A percentile compares a stretch with the other conserved stretches of the same genome.
These are phyloP conservation scores for Auricularia cornea DNA, from an alignment of 768 basidiomycete species.

Conservation along the genomic window DNA sequence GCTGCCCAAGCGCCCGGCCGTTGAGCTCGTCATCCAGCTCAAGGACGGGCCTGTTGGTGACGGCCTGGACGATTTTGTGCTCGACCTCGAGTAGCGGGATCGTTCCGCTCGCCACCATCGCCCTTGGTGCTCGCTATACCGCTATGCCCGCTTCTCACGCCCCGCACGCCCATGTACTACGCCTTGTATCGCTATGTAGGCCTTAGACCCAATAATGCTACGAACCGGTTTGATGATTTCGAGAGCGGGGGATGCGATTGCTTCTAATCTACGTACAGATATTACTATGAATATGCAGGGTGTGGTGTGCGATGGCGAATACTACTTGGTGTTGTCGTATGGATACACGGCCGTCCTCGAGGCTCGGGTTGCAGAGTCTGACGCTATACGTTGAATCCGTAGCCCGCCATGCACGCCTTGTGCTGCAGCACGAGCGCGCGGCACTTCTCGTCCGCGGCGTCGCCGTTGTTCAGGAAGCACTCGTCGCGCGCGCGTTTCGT, in stretches of 20 bases:
- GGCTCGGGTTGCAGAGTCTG: too few relatives aligned
- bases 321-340: too few relatives aligned
- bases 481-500: conserved; percentile 90
- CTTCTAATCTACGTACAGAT: too few relatives aligned
- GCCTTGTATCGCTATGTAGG: neutral
- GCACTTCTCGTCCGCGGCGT: conserved; percentile 70
- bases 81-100: neutral
- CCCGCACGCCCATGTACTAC: neutral
- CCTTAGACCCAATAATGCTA: neutral
- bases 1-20: neutral
- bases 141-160: neutral
- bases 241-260: neutral
- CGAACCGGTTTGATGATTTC: neutral
- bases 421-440: conserved; percentile 71
- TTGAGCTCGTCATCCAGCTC: neutral
- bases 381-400: conserved; percentile 73
- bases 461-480: conserved; percentile 77
- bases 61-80: neutral
- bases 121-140: too few relatives aligned
- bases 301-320: neutral
- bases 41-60: neutral
- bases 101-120: neutral
- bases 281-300: neutral
- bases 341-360: too few relatives aligned
- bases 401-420: conserved; percentile 80